Evolutionary conservation across 129 eudicot species (phyloP), one percentile per base, ranked within the genome.

Genomic region (Artemisia argyi): DNA sequence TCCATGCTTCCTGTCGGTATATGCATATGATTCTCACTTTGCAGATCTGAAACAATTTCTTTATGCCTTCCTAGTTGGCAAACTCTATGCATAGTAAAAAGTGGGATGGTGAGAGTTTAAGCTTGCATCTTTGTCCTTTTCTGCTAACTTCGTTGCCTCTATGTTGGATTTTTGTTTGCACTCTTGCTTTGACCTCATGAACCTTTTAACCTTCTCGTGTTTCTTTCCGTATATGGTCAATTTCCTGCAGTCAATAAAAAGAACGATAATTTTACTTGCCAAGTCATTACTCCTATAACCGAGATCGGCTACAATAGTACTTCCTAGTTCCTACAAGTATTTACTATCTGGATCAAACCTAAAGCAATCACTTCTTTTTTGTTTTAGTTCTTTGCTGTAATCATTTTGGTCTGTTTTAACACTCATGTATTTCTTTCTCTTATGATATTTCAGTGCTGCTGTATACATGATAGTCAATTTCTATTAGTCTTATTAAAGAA

Each of bases 221-320:
- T 22, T 44, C 59, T 46, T 72, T 72, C 44, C 11, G 11, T 39
- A 39, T 35, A 13, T 51, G 14, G 15, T 68, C 8, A 50, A 26
- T 54, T 68, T 50, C n/a, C 42, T 51, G 10, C 15, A 50, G 53
- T 54, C 32, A 39, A 1, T 39, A 39, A 8, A 26, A 50, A 68
- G 10, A 5, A 26, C 13, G 55, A 17, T 3, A 26, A 49, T 5
- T 8, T 66, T 49, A 19, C n/a, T 67, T 42, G 28, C 60, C 51
- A 67, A 68, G 60, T 42, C 59, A 67, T 49, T 49, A 28, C 14
- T 11, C 11, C 58, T 67, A 67, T 48, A 46, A 51, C 26, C 4
- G 10, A 50, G 48, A 49, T 15, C 26, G 73, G 73, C 44, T 68
- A 68, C 61, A 13, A 66, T 32, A 48, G 72, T 42, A 68, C 47